Base-by-base conservation (phyloP, 2,329 filamentous ascomycete species). In the Setomelanomma holmii region DNA sequence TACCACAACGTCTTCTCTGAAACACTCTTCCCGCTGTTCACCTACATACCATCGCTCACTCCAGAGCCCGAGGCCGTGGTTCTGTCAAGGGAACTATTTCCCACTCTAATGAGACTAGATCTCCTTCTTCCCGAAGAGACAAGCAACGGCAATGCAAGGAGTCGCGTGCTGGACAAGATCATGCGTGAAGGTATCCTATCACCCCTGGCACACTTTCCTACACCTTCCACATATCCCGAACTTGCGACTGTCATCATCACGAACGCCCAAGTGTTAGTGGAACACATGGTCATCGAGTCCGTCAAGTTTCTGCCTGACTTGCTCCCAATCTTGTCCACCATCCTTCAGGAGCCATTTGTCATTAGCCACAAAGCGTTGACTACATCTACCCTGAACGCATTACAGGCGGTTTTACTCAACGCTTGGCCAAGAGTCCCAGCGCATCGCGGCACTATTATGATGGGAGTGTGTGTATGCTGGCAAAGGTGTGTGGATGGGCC, bases 21-120 rank as follows among this genome's bases (percentile, higher is more conserved):
- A 17, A 84, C 87, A 3, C 75, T 91, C 1, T 82, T 87, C 58
- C 89, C 91, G 0, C 86, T 87, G 30, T 81, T 96, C n/a, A 81
- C 88, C 6, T 90, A 86, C 63, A 80, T 96, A 5, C 93, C 93
- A 0, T 85, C 82, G 11, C 78, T 96, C 36, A 96, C 91, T 0
- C 86, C 89, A 0, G 88, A 90, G 64, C 69, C 80, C 0, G 89
- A 95, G 49, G 89, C 89, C 4, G 67, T 89, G 1, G 65, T 68
- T 1, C 76, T 97, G 3, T 81, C 96, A 1, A 67, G 73, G 5
- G 79, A 81, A 5, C 86, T 89, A 0, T 96, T 92, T 59, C 79
- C 82, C 6, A 86, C 87, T 1, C 78, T 96, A 3, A 75, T 89
- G 16, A 75, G 77, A 0, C 80, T 96, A 5, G 56, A 59, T 52